A percentile compares a stretch with the other conserved stretches of the same genome.
phyloP scores from a whole-genome alignment of 1,139 yeast genomes.

The Suhomyces yuchorum region DNA sequence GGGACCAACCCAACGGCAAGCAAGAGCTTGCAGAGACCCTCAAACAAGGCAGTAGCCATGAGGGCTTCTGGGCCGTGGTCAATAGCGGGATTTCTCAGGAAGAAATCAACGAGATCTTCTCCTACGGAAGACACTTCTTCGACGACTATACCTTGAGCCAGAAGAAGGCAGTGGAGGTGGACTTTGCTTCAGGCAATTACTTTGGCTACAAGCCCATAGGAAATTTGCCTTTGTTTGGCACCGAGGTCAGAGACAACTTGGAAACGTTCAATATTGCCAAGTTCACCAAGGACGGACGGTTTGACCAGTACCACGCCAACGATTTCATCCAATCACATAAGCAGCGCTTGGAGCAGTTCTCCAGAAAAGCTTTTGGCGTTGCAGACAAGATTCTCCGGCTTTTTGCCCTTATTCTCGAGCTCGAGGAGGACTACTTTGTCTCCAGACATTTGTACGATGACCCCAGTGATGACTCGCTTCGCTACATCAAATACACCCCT shows the following conservation, averaged over 20 bases:
- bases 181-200: slow-evolving; percentile 34
- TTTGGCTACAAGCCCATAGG: slow-evolving; percentile 35
- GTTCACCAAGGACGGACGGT: slow-evolving; percentile 28
- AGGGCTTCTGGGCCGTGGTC: slow-evolving; percentile 37
- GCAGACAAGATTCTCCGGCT: slow-evolving; percentile 29
- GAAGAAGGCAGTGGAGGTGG: slow-evolving; percentile 27
- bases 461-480: slow-evolving; percentile 35
- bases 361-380: slow-evolving; percentile 28
- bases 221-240: slow-evolving; percentile 29
- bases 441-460: slow-evolving; percentile 32
- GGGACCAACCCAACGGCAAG: slow-evolving; percentile 32
- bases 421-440: slow-evolving; percentile 35
- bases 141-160: slow-evolving; percentile 29
- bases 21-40: slow-evolving; percentile 29
- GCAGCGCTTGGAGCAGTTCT: slow-evolving; percentile 24
- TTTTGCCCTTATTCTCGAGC: slow-evolving; percentile 35
- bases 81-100: slow-evolving; percentile 30
- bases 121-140: slow-evolving; percentile 33
- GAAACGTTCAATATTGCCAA: slow-evolving; percentile 39
- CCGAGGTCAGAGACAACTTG: slow-evolving; percentile 32
- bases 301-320: slow-evolving; percentile 27
- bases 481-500: slow-evolving; percentile 37
- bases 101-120: slow-evolving; percentile 29
- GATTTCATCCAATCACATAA: slow-evolving; percentile 26
- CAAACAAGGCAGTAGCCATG: slow-evolving; percentile 28